Conservation (phyloP, 331 rosid genomes). For the Cydonia oblonga region DNA sequence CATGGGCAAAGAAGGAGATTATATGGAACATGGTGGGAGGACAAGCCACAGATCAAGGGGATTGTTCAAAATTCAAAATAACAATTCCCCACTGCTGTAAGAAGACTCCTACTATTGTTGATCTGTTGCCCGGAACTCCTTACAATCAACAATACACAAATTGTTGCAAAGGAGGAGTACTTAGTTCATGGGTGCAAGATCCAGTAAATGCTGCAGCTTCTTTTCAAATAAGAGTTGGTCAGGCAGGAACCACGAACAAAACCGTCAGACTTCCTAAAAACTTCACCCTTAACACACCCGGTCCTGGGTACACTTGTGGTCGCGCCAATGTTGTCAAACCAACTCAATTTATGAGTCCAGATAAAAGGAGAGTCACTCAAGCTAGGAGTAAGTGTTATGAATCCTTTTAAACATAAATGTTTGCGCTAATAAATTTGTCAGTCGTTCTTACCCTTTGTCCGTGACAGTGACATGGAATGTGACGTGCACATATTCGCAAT, state of each 20-base stretch:
- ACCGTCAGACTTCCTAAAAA: conserved; percentile 58
- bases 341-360: conserved; percentile 35
- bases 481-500: conserved; percentile 79
- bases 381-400: conserved; percentile 58
- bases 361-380: conserved; percentile 80
- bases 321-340: conserved; percentile 47
- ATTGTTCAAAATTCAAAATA: conserved; percentile 60
- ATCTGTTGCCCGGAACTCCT: conserved; percentile 74
- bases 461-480: conserved; percentile 85
- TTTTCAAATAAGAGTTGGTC: conserved; percentile 77
- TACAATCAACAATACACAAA: conserved; percentile 68
- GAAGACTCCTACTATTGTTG: conserved; percentile 52
- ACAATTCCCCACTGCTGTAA: conserved; percentile 62
- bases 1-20: conserved; percentile 84
- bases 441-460: conserved; percentile 7
- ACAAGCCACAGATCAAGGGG: conserved; percentile 82
- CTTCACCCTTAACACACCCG: conserved; percentile 68
- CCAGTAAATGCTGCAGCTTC: conserved; percentile 49
- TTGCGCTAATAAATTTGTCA: background rate
- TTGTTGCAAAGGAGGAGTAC: conserved; percentile 92
- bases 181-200: conserved; percentile 73
- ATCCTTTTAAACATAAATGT: background rate
- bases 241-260: conserved; percentile 55
- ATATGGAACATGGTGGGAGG: conserved; percentile 76
- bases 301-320: conserved; percentile 88